Evolutionary conservation across 192 early-diverging fungal genomes (phyloP), one percentile per base, ranked within the genome.

Genomic region (Backusella parvicylindrica): DNA sequence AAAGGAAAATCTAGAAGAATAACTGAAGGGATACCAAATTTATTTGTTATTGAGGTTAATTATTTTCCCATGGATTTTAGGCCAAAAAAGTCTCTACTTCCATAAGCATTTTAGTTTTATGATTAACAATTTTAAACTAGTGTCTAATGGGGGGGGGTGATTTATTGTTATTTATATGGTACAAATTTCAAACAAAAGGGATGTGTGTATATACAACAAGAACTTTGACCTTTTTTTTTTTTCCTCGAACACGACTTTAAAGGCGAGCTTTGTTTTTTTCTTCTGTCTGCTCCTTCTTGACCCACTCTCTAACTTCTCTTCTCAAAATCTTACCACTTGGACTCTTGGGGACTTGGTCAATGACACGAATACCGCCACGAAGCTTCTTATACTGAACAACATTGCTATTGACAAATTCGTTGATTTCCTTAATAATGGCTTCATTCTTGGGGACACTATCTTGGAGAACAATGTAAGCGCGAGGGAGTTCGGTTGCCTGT

Each of bases 271-370:
- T 31, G 9, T 21, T 15, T 1, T 12, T n/a, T 9, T 60, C 53
- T 60, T 60, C 23, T 60, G 53, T 5, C 64, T 75, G 18, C 53
- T 82, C 77, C 21, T 79, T 49, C 36, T 66, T 79, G 31, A 70
- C 37, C 73, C 64, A 68, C 41, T 75, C 75, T 66, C 89, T 86
- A 56, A 97, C 79, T n/a, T 91, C 86, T 23, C 86, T 83, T 60
- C 95, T 86, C 80, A 98, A 83, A 65, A 97, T 95, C 82, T 97
- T 97, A 49, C 95, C 96, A 7, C 91, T 86, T 0, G 92, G 86
- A 71, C 89, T 89, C 77, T 95, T 94, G 38, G 94, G 95, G 38
- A 97, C 88, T 32, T 74, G 82, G 13, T 88, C 85, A 64, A 95
- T 86, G 63, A 95, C 87, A 2, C 78, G 81, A 15, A 97, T 88